These are phyloP conservation scores for Phoenix roebelenii DNA, from an alignment of 176 grass and related monocot species.

Conservation along the genomic window DNA sequence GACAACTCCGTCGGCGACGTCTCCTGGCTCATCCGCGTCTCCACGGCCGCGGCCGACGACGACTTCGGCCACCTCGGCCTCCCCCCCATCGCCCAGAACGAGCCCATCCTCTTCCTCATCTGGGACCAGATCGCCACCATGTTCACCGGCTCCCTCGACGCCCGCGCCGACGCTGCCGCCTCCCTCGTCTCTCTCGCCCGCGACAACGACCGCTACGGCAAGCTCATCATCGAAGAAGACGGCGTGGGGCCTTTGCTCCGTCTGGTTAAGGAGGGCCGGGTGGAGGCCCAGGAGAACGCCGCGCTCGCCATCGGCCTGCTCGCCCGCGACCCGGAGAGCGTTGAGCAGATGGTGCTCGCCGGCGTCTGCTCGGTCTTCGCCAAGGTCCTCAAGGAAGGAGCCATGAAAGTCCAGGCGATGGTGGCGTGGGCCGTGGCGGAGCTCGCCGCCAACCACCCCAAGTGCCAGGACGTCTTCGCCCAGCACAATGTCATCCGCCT, in stretches of 20 bases:
- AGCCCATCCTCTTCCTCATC: slow-evolving; percentile 20
- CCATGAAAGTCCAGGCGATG: slow-evolving; percentile 81
- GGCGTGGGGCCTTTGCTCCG: slow-evolving; percentile 63
- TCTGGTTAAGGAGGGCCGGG: slow-evolving; percentile 60
- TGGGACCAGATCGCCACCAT: slow-evolving; percentile 20
- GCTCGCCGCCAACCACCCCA: slow-evolving; percentile 64
- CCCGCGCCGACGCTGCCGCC: slow-evolving; percentile 21
- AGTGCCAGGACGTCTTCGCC: slow-evolving; percentile 65
- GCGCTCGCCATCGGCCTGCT: slow-evolving; percentile 65
- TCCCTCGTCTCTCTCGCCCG: slow-evolving; percentile 63
- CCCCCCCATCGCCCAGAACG: slow-evolving; percentile 16
- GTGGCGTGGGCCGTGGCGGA: slow-evolving; percentile 72
- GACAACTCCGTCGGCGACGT: slow-evolving; percentile 22
- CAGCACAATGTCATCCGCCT: slow-evolving; percentile 72
- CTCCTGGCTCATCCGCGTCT: slow-evolving; percentile 23
- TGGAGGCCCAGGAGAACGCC: slow-evolving; percentile 68
- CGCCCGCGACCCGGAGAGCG: slow-evolving; percentile 60
- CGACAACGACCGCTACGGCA: slow-evolving; percentile 64
- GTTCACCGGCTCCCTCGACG: slow-evolving; percentile 2
- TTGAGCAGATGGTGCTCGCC: slow-evolving; percentile 55
- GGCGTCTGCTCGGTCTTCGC: slow-evolving; percentile 66
- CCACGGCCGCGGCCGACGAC: background rate
- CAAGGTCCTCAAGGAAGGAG: slow-evolving; percentile 75
- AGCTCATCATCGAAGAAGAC: slow-evolving; percentile 85
- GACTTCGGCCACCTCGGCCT: slow-evolving; percentile 5